These are phyloP conservation scores for Fusarium oligoseptatum DNA, from an alignment of 2,329 filamentous ascomycete species.

Conservation along the genomic window DNA sequence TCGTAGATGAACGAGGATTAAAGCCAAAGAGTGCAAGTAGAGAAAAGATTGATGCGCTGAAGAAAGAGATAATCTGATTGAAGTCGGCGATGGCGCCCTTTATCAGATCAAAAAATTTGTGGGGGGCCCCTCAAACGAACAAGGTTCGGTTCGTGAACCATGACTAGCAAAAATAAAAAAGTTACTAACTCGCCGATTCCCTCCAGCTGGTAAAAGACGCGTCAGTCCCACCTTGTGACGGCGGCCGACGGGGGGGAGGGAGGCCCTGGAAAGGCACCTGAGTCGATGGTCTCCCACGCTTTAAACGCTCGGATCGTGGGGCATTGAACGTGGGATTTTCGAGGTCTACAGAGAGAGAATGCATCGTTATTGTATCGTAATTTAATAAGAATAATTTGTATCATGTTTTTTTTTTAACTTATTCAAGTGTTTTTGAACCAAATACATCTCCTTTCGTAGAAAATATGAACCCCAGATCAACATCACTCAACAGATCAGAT, in stretches of 20 bases:
- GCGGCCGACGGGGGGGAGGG: neutral
- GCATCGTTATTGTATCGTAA: neutral
- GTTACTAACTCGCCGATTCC: neutral
- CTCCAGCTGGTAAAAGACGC: constrained; percentile 17
- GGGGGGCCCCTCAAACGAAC: constrained; percentile 14
- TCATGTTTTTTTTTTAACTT: neutral
- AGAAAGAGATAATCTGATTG: constrained; percentile 16
- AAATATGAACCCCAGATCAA: neutral
- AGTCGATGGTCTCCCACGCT: neutral
- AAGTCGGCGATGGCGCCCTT: constrained; percentile 22
- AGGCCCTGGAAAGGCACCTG: neutral
- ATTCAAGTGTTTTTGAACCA: neutral
- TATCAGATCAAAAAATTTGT: constrained; percentile 43
- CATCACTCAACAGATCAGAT: neutral
- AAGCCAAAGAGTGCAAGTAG: neutral
- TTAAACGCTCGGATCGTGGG: neutral
- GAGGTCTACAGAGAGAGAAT: neutral
- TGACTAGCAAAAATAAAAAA: neutral
- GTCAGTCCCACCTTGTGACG: constrained; percentile 16
- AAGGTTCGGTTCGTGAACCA: neutral
- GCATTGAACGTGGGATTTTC: neutral
- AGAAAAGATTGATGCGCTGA: neutral
- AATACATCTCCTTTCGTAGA: neutral
- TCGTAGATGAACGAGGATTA: neutral
- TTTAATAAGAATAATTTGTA: neutral